Evolutionary conservation across 768 basidiomycete genomes (phyloP).

Genomic region (Russula olivacea): DNA sequence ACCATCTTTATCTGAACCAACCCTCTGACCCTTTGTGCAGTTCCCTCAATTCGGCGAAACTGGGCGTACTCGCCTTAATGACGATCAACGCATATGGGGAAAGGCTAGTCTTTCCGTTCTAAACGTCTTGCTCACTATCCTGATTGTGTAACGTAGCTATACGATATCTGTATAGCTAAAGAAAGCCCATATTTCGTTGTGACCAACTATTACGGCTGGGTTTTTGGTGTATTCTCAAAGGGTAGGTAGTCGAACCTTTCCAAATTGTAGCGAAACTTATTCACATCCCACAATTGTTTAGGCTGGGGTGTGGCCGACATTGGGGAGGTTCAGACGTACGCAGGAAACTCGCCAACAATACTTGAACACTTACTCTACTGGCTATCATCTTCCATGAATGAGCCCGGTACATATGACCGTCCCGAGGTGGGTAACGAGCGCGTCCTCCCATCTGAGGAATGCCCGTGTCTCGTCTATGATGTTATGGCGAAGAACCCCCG

Average conservation of each 20-base stretch:
- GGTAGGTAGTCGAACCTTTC: conserved; percentile 3
- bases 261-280: not conserved
- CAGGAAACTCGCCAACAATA: conserved; percentile 11
- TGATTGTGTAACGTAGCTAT: conserved; percentile 15
- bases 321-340: conserved; percentile 11
- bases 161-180: conserved; percentile 25
- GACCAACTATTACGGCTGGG: conserved; percentile 28
- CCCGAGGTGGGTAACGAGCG: conserved; percentile 24
- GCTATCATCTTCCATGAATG: conserved; percentile 22
- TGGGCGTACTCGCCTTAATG: conserved; percentile 1
- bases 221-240: conserved; percentile 27
- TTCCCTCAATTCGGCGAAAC: conserved; percentile 15
- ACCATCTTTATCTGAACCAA: not conserved
- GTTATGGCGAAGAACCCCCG: conserved; percentile 23
- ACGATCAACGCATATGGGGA: conserved; percentile 22
- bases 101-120: conserved; percentile 10
- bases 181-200: conserved; percentile 26
- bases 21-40: conserved; percentile 5
- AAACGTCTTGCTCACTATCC: not conserved
- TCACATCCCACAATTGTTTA: not conserved
- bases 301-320: conserved; percentile 19
- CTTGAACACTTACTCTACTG: conserved; percentile 21
- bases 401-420: conserved; percentile 18
- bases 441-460: conserved; percentile 17
- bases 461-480: conserved; percentile 21